Conservation (phyloP, 2,329 filamentous ascomycete species). For the Biscogniauxia mediterranea region DNA sequence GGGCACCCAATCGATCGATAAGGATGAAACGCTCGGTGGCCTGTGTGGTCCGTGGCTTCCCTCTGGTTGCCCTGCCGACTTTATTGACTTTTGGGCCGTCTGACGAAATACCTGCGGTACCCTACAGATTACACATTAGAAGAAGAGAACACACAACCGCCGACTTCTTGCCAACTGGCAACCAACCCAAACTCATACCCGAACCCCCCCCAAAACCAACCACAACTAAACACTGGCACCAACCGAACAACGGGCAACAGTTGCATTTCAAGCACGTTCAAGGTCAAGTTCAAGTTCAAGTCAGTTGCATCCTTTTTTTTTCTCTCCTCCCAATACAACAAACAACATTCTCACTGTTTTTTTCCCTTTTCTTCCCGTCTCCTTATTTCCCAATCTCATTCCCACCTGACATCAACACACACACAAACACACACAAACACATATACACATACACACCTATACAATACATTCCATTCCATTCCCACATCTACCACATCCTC, state of each 20-base stretch:
- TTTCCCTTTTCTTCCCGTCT: too few species aligned
- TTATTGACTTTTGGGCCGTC: constrained; percentile 27
- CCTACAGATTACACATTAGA: neutral
- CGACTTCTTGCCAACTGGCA: neutral
- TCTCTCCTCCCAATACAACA: neutral
- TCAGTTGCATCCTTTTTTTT: neutral
- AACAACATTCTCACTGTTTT: neutral
- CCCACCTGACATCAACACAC: neutral
- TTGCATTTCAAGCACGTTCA: neutral
- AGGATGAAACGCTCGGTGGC: constrained; percentile 14
- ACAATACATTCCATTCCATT: neutral
- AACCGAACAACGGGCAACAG: neutral
- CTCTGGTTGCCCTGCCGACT: constrained; percentile 30
- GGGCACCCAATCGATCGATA: neutral
- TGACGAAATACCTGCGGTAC: constrained; percentile 27
- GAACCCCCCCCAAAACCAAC: neutral
- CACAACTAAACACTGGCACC: neutral
- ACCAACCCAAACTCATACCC: neutral
- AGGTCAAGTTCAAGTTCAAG: neutral
- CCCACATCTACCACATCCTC: constrained; percentile 1
- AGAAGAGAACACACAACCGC: neutral
- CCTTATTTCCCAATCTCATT: neutral
- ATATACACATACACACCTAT: neutral
- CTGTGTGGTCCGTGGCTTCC: neutral
- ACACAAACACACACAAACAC: neutral